Percentiles rank a stretch among this genome's conserved stretches.
phyloP scores from a whole-genome alignment of 148 eudicot genomes.

The Cornus controversa region DNA sequence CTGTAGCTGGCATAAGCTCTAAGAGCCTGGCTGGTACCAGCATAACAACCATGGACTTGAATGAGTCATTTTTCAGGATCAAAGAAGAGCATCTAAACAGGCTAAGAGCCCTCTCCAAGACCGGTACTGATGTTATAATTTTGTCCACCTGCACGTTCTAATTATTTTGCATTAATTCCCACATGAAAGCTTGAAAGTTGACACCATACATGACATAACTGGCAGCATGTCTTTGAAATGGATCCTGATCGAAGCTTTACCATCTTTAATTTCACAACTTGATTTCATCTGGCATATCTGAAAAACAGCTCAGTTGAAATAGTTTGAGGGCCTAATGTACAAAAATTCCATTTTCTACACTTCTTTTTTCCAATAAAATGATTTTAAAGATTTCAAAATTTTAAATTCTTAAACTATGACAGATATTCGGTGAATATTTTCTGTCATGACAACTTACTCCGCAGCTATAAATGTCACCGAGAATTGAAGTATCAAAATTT shows the following conservation, averaged over 20 bases:
- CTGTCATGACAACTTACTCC: background rate
- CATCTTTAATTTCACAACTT: background rate
- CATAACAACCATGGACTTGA: conserved; percentile 65
- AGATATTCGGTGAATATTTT: background rate
- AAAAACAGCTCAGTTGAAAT: background rate
- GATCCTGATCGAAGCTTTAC: no score
- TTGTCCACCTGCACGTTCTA: background rate
- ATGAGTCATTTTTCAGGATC: conserved; percentile 78
- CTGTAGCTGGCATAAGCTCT: conserved; percentile 31
- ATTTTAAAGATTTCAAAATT: background rate
- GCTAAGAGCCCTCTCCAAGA: conserved; percentile 76
- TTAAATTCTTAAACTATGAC: background rate
- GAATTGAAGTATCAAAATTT: background rate
- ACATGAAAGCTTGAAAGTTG: no score
- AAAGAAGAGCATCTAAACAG: conserved; percentile 71
- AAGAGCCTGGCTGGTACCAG: conserved; percentile 47
- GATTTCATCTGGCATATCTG: no score
- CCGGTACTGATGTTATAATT: conserved; percentile 43
- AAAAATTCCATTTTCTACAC: background rate
- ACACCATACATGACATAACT: background rate
- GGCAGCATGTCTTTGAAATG: background rate
- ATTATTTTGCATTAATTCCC: background rate
- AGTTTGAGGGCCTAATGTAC: conserved; percentile 8
- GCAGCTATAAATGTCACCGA: background rate
- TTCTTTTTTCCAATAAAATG: background rate